A percentile compares a stretch with the other conserved stretches of the same genome.
Conservation (phyloP, 139 green algal genomes). For the Chlorella sp. region DNA sequence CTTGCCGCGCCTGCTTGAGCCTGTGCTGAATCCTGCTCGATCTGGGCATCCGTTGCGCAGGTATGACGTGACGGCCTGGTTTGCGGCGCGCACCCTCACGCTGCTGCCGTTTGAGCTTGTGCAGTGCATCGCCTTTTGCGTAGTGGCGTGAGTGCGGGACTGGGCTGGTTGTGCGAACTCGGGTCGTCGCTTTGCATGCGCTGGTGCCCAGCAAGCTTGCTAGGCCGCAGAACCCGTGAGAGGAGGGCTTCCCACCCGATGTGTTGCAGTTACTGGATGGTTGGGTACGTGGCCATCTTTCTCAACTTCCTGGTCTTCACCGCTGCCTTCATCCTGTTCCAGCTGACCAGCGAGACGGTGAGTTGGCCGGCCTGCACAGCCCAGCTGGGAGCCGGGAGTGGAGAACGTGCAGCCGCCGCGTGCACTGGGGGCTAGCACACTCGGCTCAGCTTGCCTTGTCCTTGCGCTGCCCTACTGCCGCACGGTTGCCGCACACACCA, state of each 20-base stretch:
- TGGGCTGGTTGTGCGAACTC: not conserved
- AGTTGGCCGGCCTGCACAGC: slow-evolving; percentile 29
- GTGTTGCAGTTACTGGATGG: slow-evolving; percentile 25
- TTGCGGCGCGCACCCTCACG: slow-evolving; percentile 28
- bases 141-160: not conserved
- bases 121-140: slow-evolving; percentile 17
- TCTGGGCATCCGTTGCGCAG: slow-evolving; percentile 25
- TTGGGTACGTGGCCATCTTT: slow-evolving; percentile 29
- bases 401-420: too few relatives aligned
- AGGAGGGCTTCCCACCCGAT: not conserved
- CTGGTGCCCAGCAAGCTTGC: not conserved
- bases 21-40: not conserved
- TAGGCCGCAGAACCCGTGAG: too few relatives aligned
- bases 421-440: too few relatives aligned
- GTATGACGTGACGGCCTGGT: slow-evolving; percentile 41
- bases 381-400: not conserved
- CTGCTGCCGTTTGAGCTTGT: slow-evolving; percentile 8
- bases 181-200: not conserved
- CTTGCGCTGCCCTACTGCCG: not conserved
- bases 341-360: slow-evolving; percentile 52
- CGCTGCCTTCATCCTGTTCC: slow-evolving; percentile 52
- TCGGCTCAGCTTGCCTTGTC: not conserved
- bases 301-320: slow-evolving; percentile 33
- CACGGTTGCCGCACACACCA: too few relatives aligned
- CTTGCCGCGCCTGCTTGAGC: not conserved